A percentile compares a stretch with the other conserved stretches of the same genome.
phyloP scores from a whole-genome alignment of 177 flowering plant genomes.

The Vitis hybrid region DNA sequence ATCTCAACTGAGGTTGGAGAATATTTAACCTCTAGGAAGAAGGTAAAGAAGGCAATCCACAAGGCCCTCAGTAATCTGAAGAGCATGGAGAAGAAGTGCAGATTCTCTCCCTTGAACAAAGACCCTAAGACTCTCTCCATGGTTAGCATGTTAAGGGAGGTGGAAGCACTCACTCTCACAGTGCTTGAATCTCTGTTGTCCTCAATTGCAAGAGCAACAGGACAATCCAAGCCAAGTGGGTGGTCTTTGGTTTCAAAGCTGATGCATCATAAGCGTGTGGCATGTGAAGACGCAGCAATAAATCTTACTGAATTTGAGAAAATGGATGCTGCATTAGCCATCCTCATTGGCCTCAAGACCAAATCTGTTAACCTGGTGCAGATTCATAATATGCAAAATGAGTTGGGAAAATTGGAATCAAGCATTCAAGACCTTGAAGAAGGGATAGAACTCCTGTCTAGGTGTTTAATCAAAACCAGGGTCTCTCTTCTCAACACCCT shows the following conservation, averaged over 20 bases:
- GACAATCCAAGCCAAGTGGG: neutral
- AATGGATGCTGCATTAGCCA: conserved; percentile 21
- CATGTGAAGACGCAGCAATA: conserved; percentile 12
- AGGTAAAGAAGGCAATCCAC: no score
- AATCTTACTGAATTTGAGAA: conserved; percentile 15
- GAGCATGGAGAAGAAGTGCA: no score
- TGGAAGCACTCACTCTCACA: no score
- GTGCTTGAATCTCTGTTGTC: conserved; percentile 17
- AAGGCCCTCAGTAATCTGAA: no score
- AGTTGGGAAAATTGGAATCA: conserved; percentile 21
- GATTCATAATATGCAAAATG: conserved; percentile 14
- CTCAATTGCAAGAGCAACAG: conserved; percentile 15
- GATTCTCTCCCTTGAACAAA: no score
- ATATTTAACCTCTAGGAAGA: no score
- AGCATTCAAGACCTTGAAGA: conserved; percentile 34
- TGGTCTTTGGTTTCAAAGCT: conserved; percentile 24
- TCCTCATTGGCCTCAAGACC: conserved; percentile 11
- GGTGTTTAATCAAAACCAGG: conserved; percentile 31
- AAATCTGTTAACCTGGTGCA: conserved; percentile 3
- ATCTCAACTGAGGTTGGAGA: no score
- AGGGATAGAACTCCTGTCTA: conserved; percentile 21
- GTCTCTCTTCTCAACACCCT: conserved; percentile 35
- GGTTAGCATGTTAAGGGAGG: no score
- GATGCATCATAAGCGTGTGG: conserved; percentile 17
- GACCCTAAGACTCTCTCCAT: no score